phyloP scores from a whole-genome alignment of 371 early-diverging fungal genomes.

The Mortierella sp. region DNA sequence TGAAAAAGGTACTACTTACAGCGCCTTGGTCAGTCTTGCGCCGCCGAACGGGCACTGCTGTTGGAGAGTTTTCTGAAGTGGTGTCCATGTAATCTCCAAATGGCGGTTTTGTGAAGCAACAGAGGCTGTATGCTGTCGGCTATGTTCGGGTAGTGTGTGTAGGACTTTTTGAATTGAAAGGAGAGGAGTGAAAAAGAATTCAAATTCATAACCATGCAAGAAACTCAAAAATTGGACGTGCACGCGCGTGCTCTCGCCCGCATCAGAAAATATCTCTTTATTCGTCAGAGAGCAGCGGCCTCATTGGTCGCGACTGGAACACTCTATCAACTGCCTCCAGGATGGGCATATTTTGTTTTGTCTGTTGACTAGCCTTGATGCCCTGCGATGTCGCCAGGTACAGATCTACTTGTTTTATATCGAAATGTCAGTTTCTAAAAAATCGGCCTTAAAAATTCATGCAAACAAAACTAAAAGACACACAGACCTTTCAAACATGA shows the following conservation, averaged over 20 bases:
- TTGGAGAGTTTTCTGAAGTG: conserved; percentile 4
- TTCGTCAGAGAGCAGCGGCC: conserved; percentile 18
- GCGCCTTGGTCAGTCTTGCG: conserved; percentile 41
- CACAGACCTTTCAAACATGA: conserved; percentile 45
- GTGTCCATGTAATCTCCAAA: conserved; percentile 21
- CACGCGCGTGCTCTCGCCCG: background rate
- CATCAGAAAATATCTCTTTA: conserved; percentile 4
- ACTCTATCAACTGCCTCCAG: conserved; percentile 29
- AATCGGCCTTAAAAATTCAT: background rate
- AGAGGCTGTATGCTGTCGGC: conserved; percentile 11
- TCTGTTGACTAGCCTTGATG: conserved; percentile 55
- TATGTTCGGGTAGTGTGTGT: conserved; percentile 11
- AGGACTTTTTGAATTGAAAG: conserved; percentile 4
- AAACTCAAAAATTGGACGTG: background rate
- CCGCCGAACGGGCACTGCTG: conserved; percentile 23
- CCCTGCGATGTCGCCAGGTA: conserved; percentile 50
- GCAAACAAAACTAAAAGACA: background rate
- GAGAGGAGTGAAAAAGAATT: background rate
- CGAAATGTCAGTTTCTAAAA: background rate
- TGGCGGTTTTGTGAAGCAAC: background rate
- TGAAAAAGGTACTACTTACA: conserved; percentile 17
- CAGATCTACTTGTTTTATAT: conserved; percentile 22
- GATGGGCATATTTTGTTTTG: conserved; percentile 35
- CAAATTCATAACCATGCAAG: background rate
- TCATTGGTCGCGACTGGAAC: conserved; percentile 32